Evolutionary conservation across 164 flowering plant species (phyloP).

Genomic region (Vitis labrusca): DNA sequence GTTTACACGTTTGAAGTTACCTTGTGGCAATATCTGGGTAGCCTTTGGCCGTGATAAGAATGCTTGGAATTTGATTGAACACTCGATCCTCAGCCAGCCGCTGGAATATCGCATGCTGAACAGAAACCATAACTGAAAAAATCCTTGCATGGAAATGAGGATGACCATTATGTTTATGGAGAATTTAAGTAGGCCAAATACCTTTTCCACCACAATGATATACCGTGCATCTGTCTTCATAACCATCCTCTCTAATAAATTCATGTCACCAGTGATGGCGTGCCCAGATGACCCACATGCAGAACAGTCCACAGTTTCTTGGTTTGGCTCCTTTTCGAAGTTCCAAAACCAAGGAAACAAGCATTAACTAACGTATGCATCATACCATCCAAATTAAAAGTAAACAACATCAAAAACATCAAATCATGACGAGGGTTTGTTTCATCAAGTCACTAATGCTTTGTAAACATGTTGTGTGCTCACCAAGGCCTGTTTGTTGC

Average conservation of each 20-base stretch:
- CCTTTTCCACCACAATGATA: conserved; percentile 91
- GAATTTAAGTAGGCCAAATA: conserved; percentile 15
- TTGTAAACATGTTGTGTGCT: too few species aligned
- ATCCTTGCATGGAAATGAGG: not conserved
- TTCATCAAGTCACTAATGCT: too few species aligned
- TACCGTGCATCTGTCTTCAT: conserved; percentile 85
- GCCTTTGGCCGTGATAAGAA: conserved; percentile 94
- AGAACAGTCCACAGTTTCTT: conserved; percentile 75
- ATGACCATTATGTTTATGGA: not conserved
- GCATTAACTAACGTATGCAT: not conserved
- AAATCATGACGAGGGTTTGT: too few species aligned
- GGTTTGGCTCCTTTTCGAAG: conserved; percentile 58
- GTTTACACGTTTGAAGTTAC: conserved; percentile 28
- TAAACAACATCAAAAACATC: too few species aligned
- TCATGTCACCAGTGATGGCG: conserved; percentile 81
- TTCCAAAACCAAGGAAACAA: not conserved
- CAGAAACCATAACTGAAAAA: conserved; percentile 7
- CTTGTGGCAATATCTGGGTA: conserved; percentile 98
- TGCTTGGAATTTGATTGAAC: conserved; percentile 87
- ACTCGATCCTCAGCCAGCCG: conserved; percentile 80
- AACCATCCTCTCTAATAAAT: conserved; percentile 46
- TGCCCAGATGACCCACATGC: conserved; percentile 84
- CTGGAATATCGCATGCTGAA: conserved; percentile 94
- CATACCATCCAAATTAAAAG: too few species aligned
- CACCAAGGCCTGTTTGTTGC: too few species aligned